These are phyloP conservation scores for Lavandula angustifolia DNA, from an alignment of 257 asterid genomes.

Conservation along the genomic window DNA sequence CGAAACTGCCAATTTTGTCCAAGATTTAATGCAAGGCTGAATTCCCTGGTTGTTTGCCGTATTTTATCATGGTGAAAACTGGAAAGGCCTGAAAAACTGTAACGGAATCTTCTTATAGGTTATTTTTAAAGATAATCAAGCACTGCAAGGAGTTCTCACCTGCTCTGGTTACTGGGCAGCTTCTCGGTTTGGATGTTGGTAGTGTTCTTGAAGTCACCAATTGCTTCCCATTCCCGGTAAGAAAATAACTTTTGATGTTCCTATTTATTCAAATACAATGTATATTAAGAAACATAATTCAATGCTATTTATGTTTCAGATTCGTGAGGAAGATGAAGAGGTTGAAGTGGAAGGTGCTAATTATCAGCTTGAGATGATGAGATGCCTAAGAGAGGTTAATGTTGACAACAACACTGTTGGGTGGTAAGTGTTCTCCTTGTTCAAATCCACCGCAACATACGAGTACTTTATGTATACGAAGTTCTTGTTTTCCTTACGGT, in stretches of 20 bases:
- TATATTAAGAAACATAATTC: too few species aligned
- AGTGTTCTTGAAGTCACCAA: conserved; percentile 96
- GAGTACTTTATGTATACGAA: too few species aligned
- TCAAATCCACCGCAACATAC: too few species aligned
- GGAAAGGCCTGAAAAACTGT: too few species aligned
- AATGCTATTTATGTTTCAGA: conserved; percentile 40
- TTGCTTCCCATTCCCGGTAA: conserved; percentile 97
- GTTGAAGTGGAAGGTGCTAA: conserved; percentile 96
- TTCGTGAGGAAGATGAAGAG: conserved; percentile 97
- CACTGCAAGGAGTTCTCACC: conserved; percentile 98
- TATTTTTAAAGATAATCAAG: conserved; percentile 77
- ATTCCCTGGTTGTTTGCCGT: background rate
- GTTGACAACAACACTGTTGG: conserved; percentile 98
- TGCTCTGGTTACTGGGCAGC: conserved; percentile 90
- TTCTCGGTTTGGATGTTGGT: conserved; percentile 97
- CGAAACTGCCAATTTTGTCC: too few species aligned
- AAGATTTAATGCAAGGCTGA: background rate
- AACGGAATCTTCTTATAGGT: background rate
- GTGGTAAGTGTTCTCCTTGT: conserved; percentile 49
- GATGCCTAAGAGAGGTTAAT: conserved; percentile 96
- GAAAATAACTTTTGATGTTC: conserved; percentile 19
- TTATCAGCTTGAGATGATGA: conserved; percentile 99
- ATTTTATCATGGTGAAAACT: too few species aligned
- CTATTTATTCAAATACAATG: background rate
- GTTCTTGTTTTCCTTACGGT: background rate